Conservation (phyloP, 2,329 filamentous ascomycete species). For the Phymatotrichopsis omnivora region DNA sequence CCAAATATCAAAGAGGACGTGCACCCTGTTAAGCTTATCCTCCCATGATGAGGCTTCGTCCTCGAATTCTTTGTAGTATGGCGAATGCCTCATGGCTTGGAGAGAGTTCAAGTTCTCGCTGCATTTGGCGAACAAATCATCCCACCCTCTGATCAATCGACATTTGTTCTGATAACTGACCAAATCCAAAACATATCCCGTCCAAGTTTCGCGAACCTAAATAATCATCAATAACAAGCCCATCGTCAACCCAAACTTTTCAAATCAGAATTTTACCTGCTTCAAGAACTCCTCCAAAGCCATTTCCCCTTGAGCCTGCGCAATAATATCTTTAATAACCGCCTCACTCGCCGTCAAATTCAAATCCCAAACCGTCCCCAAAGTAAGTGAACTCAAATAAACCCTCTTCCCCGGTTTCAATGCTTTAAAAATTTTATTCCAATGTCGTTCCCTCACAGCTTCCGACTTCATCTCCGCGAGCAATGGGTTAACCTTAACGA, state of each 20-base stretch:
- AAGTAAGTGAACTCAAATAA: slow-evolving; percentile 83
- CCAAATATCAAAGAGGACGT: slow-evolving; percentile 98
- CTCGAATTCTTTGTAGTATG: slow-evolving; percentile 98
- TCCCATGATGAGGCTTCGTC: slow-evolving; percentile 96
- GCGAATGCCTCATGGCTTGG: slow-evolving; percentile 97
- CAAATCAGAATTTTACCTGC: too few species aligned
- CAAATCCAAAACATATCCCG: slow-evolving; percentile 85
- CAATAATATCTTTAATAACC: slow-evolving; percentile 84
- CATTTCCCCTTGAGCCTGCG: slow-evolving; percentile 96
- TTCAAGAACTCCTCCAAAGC: slow-evolving; percentile 94
- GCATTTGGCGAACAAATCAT: slow-evolving; percentile 96
- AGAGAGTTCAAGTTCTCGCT: slow-evolving; percentile 96
- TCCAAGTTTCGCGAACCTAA: slow-evolving; percentile 78
- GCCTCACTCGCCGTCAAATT: slow-evolving; percentile 79
- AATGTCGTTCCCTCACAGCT: slow-evolving; percentile 90
- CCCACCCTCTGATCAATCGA: slow-evolving; percentile 92
- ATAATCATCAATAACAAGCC: slow-evolving; percentile 6
- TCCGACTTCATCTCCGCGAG: slow-evolving; percentile 90
- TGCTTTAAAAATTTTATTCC: slow-evolving; percentile 95
- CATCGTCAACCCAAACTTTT: neutral
- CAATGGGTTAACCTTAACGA: slow-evolving; percentile 82
- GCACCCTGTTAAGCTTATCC: slow-evolving; percentile 92
- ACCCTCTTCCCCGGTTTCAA: slow-evolving; percentile 88
- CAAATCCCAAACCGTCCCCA: slow-evolving; percentile 98
- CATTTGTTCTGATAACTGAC: slow-evolving; percentile 98